phyloP scores from a whole-genome alignment of 192 early-diverging fungal species.

The Linnemannia schmuckeri region DNA sequence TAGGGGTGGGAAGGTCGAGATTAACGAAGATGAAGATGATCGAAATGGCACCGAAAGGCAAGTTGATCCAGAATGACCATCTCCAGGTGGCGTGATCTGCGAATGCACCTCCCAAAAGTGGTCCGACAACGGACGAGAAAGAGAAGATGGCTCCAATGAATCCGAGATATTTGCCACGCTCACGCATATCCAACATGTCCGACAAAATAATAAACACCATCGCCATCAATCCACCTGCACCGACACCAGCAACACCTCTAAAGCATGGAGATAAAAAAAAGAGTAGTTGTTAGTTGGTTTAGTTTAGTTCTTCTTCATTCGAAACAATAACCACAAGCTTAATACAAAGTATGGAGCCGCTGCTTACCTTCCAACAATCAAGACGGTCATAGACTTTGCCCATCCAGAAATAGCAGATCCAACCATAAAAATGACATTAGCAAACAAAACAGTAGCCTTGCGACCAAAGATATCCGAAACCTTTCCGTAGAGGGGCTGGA shows the following conservation, averaged over 20 bases:
- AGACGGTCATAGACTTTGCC: slow-evolving; percentile 72
- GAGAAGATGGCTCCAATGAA: slow-evolving; percentile 71
- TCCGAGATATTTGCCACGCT: slow-evolving; percentile 75
- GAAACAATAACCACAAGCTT: too few relatives aligned
- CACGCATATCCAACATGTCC: slow-evolving; percentile 75
- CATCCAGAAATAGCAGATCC: slow-evolving; percentile 67
- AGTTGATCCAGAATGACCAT: slow-evolving; percentile 79
- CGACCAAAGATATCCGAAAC: slow-evolving; percentile 89
- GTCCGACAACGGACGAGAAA: slow-evolving; percentile 74
- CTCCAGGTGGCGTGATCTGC: slow-evolving; percentile 75
- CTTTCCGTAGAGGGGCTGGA: slow-evolving; percentile 76
- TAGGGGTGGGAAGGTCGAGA: slow-evolving; percentile 62
- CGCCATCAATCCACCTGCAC: slow-evolving; percentile 75
- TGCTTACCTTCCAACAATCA: slow-evolving; percentile 69
- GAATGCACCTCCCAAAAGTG: slow-evolving; percentile 77
- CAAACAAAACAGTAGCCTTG: slow-evolving; percentile 66
- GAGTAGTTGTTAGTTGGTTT: background rate
- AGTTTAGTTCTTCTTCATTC: too few relatives aligned
- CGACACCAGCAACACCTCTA: slow-evolving; percentile 70
- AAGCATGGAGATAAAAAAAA: background rate
- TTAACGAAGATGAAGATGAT: slow-evolving; percentile 59
- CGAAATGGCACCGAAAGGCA: slow-evolving; percentile 58
- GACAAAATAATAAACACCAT: slow-evolving; percentile 79
- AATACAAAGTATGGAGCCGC: too few relatives aligned
- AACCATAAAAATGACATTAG: slow-evolving; percentile 66